Percentiles rank a stretch among this genome's conserved stretches.
These are phyloP conservation scores for Tolypocladium amazonense DNA, from an alignment of 2,329 filamentous ascomycete species.

Conservation along the genomic window DNA sequence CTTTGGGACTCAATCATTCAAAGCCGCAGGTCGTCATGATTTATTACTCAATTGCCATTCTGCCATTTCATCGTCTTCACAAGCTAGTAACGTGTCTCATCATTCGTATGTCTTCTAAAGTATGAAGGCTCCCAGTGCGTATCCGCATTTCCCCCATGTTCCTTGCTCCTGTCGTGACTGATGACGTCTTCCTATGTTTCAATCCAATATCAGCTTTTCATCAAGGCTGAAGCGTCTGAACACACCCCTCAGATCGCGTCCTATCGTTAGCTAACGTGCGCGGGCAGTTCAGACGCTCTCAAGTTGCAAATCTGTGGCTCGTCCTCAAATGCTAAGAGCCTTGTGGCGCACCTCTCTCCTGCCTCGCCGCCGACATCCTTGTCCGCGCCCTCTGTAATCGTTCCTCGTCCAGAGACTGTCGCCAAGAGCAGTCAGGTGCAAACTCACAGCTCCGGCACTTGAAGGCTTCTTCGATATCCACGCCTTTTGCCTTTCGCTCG, in stretches of 20 bases:
- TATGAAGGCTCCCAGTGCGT: not conserved
- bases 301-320: not conserved
- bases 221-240: not conserved
- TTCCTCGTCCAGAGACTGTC: conserved; percentile 57
- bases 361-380: conserved; percentile 5
- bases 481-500: conserved; percentile 59
- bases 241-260: no score
- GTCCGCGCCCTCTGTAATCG: conserved; percentile 14
- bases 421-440: conserved; percentile 67
- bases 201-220: not conserved
- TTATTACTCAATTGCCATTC: no score
- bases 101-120: not conserved
- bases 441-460: conserved; percentile 87
- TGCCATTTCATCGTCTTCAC: no score
- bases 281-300: not conserved
- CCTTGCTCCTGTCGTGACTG: not conserved
- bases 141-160: not conserved
- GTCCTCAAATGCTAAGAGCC: not conserved
- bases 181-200: not conserved
- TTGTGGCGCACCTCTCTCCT: not conserved
- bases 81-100: not conserved
- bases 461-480: conserved; percentile 73
- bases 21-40: no score
- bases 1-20: no score
- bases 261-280: not conserved